Evolutionary conservation across 2,329 filamentous ascomycete species (phyloP), one percentile per base, ranked within the genome.

Genomic region (Juglanconis sp.): DNA sequence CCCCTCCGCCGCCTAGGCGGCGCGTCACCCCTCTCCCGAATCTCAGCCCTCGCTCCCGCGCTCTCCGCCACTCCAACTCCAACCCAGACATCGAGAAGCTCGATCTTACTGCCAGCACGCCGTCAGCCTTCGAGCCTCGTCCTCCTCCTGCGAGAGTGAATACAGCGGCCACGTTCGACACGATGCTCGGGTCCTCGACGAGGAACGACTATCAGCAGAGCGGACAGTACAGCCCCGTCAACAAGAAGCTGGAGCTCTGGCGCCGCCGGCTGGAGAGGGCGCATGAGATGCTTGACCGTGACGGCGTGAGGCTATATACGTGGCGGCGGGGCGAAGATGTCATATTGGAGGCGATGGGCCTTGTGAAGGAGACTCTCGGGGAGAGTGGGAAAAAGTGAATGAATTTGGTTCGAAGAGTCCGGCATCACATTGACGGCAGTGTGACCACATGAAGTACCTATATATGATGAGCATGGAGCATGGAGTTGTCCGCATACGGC

Each of bases 321-420:
- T 95, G 91, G 91, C 80, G 88, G 47, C 82, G 81, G 10, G 91
- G 91, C 0, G 78, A 80, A 34, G 91, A 95, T 75, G 88, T 91
- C 7, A 78, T 85, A 59, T 78, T 78, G 1, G 87, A 90, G 71
- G 87, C 88, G 3, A 79, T 87, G 56, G 83, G 79, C 13, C 80
- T 92, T 60, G 84, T 92, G 3, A 80, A 81, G 71, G 77, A 81
- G 62, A 81, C 81, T 35, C 67, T 85, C 68, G 73, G 68, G 59
- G 75, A 79, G 40, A 74, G 71, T 73, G 70, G 10, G 67, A 55
- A 64, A 60, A 61, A 61, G 34, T 40, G 40, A 17, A 42, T 30
- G 31, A 47, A 53, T n/a, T 30, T 17, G 13, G 7, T 24, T 3
- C 11, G 34, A 36, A 10, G 30, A 10, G 5, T 9, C 52, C 11